phyloP scores from a whole-genome alignment of 2,329 filamentous ascomycete species.

The Alternaria sp. region DNA sequence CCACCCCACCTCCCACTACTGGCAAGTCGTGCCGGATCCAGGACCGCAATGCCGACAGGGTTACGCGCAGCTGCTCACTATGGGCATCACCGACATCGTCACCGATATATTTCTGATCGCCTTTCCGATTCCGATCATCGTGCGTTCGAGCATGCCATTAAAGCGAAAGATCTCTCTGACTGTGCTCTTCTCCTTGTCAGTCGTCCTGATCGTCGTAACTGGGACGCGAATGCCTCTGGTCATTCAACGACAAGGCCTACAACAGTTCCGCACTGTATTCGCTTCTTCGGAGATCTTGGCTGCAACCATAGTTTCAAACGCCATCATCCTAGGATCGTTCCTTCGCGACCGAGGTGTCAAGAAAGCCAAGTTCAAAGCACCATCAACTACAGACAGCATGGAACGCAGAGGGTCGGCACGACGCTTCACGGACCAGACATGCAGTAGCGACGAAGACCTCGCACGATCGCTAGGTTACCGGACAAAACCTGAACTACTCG shows the following conservation, averaged over 20 bases:
- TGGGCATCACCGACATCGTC: slow-evolving; percentile 86
- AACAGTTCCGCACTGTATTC: slow-evolving; percentile 86
- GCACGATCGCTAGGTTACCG: slow-evolving; percentile 80
- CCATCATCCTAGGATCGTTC: slow-evolving; percentile 89
- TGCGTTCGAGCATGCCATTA: slow-evolving; percentile 75
- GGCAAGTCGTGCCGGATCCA: slow-evolving; percentile 73
- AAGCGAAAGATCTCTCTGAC: slow-evolving; percentile 82
- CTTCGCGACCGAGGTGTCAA: slow-evolving; percentile 89
- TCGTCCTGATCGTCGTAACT: slow-evolving; percentile 79
- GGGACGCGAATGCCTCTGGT: slow-evolving; percentile 82
- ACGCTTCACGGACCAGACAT: slow-evolving; percentile 71
- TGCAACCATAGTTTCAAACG: slow-evolving; percentile 85
- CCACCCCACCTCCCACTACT: slow-evolving; percentile 64
- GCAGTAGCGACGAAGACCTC: slow-evolving; percentile 91
- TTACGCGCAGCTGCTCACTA: slow-evolving; percentile 84
- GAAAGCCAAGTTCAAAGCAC: slow-evolving; percentile 75
- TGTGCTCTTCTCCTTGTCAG: slow-evolving; percentile 82
- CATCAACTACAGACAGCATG: slow-evolving; percentile 59
- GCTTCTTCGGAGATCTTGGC: slow-evolving; percentile 91
- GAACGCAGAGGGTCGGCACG: slow-evolving; percentile 65
- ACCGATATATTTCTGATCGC: slow-evolving; percentile 87
- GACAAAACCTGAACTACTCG: slow-evolving; percentile 60
- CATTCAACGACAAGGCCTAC: slow-evolving; percentile 71
- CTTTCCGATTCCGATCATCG: slow-evolving; percentile 88
- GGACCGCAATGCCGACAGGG: slow-evolving; percentile 85